Evolutionary conservation across 768 basidiomycete genomes (phyloP).

Genomic region (Tricholoma hemisulphureum): DNA sequence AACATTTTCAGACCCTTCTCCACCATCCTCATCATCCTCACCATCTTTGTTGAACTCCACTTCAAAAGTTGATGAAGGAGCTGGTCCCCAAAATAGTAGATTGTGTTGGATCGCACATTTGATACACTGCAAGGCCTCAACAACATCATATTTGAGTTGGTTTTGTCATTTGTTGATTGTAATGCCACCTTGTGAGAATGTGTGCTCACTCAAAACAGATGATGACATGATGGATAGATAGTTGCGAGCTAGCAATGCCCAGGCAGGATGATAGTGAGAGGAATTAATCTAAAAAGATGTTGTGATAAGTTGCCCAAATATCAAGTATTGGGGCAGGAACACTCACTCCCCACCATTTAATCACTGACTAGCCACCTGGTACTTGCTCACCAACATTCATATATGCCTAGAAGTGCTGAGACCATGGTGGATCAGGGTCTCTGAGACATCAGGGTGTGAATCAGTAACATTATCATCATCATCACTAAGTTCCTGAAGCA

Average conservation of each 20-base stretch:
- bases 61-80: not conserved
- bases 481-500: too few relatives aligned
- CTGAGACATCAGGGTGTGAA: too few relatives aligned
- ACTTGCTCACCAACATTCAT: constrained; percentile 11
- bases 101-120: constrained; percentile 24
- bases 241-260: constrained; percentile 36
- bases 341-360: constrained; percentile 38
- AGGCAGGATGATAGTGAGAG: constrained; percentile 26
- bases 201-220: constrained; percentile 38
- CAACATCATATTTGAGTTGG: constrained; percentile 33
- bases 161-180: not conserved
- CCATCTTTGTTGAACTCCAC: not conserved
- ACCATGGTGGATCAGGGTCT: constrained; percentile 9
- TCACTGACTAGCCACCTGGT: constrained; percentile 13
- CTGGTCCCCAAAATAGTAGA: constrained; percentile 24
- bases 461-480: too few relatives aligned
- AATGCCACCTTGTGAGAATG: constrained; percentile 34
- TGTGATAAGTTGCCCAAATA: too few relatives aligned
- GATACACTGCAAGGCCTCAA: constrained; percentile 32
- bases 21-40: not conserved
- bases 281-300: not conserved
- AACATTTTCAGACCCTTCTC: not conserved
- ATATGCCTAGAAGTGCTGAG: constrained; percentile 19
- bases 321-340: not conserved
- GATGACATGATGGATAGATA: constrained; percentile 39